Conservation (phyloP, 768 basidiomycete genomes). For the Nidula microcarpa region DNA sequence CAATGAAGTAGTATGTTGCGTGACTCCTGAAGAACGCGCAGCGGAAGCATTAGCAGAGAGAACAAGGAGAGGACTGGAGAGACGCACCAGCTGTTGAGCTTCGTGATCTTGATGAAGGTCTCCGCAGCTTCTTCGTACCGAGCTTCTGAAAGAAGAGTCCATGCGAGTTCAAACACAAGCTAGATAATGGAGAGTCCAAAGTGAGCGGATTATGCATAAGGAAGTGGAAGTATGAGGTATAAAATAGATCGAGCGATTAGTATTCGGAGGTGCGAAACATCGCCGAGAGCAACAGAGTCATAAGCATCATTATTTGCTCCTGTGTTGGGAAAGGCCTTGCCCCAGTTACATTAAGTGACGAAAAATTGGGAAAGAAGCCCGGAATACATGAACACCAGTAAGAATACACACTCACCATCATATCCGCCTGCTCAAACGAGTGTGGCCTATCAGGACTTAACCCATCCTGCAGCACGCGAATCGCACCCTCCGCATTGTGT, state of each 20-base stretch:
- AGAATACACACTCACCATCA: slow-evolving; percentile 41
- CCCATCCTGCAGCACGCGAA: slow-evolving; percentile 55
- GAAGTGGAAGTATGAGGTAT: background rate
- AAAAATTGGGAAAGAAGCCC: no score
- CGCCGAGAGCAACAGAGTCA: no score
- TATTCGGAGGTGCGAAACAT: no score
- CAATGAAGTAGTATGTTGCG: slow-evolving; percentile 75
- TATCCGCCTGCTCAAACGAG: slow-evolving; percentile 70
- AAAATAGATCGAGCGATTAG: background rate
- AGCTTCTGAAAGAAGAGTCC: slow-evolving; percentile 65
- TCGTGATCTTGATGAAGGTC: slow-evolving; percentile 58
- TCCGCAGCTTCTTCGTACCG: slow-evolving; percentile 68
- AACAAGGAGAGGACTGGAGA: no score
- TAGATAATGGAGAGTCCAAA: slow-evolving; percentile 14
- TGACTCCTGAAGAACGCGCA: slow-evolving; percentile 35
- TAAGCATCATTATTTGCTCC: no score
- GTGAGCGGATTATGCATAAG: background rate
- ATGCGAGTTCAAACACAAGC: slow-evolving; percentile 77
- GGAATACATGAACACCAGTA: background rate
- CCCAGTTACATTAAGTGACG: no score
- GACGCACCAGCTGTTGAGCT: slow-evolving; percentile 60
- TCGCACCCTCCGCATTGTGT: slow-evolving; percentile 60
- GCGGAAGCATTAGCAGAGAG: no score
- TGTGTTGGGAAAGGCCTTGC: no score
- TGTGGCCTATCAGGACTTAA: slow-evolving; percentile 49